Evolutionary conservation across 2,329 filamentous ascomycete species (phyloP), one percentile per base, ranked within the genome.

Genomic region (Monilinia fructicola): DNA sequence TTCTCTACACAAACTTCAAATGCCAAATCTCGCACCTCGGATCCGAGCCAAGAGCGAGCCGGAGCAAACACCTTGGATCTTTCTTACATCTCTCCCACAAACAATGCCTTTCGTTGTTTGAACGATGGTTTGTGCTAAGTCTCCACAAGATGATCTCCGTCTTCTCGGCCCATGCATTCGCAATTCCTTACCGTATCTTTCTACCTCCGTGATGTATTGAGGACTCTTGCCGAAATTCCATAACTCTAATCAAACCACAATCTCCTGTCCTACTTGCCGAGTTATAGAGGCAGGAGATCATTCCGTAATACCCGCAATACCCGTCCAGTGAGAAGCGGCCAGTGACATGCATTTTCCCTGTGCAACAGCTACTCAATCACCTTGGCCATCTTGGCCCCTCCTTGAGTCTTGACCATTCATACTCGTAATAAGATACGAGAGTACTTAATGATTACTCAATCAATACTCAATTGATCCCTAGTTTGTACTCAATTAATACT

Each of bases 61-160:
- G 50, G 46, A 31, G 26, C 26, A 53, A 28, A 53, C 3, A 35
- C 31, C 31, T 35, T 35, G 6, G 31, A 35, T 35, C 31, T 35
- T 35, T 35, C 31, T 35, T 35, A 35, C 5, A 35, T 35, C 31
- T 35, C 31, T 54, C 10, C 12, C 35, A 21, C 38, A 58, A 58
- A 21, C 23, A 28, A 46, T 28, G 40, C n/a, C 54, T 14, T 28
- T 58, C 5, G 38, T 4, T 42, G 23, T 38, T 38, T 48, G 44
- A 60, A 60, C 44, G 28, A 38, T 60, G 11, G 56, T 23, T 48
- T 60, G 58, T 26, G 12, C 23, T 31, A 50, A 61, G 28, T 31
- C n/a, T 61, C 31, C n/a, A 61, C n/a, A 61, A 23, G 44, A 61
- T 61, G 44, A 61, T 61, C 31, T 59, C 42, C 56, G 26, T 35